A percentile compares a stretch with the other conserved stretches of the same genome.
These are phyloP conservation scores for Cladosporium cucumerinum DNA, from an alignment of 2,329 filamentous ascomycete species.

Conservation along the genomic window DNA sequence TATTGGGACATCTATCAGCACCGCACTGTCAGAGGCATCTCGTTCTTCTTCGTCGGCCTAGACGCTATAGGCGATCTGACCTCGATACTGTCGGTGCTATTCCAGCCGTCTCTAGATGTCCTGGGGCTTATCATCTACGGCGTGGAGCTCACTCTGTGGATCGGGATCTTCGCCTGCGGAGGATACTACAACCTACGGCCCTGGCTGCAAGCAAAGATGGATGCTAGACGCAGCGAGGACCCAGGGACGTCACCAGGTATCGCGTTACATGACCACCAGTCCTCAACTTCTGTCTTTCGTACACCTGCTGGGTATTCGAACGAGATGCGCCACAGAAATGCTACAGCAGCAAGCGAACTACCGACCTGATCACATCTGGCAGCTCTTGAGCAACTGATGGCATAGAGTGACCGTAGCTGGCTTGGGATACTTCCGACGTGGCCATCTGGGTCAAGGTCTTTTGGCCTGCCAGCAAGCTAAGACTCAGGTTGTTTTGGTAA, in stretches of 20 bases:
- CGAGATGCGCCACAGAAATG: constrained; percentile 26
- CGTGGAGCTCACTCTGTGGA: constrained; percentile 63
- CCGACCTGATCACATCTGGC: not conserved
- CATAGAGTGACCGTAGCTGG: not conserved
- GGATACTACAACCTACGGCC: constrained; percentile 63
- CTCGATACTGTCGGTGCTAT: constrained; percentile 62
- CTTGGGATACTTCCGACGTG: not conserved
- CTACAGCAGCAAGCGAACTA: not conserved
- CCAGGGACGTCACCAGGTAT: constrained; percentile 29
- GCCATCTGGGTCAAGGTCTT: not conserved
- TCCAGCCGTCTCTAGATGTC: constrained; percentile 56
- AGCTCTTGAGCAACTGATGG: not conserved
- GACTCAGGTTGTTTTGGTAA: not conserved
- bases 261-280: constrained; percentile 50
- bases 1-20: constrained; percentile 68
- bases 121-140: constrained; percentile 66
- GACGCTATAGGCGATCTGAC: constrained; percentile 67
- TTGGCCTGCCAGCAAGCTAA: not conserved
- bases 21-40: constrained; percentile 66
- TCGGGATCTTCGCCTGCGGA: constrained; percentile 63
- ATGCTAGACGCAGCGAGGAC: not conserved
- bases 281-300: constrained; percentile 62
- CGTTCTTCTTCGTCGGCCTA: constrained; percentile 68
- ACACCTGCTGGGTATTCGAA: constrained; percentile 48
- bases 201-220: constrained; percentile 47